phyloP scores from a whole-genome alignment of 106 monocot species.

The Cymbidium sinense region DNA sequence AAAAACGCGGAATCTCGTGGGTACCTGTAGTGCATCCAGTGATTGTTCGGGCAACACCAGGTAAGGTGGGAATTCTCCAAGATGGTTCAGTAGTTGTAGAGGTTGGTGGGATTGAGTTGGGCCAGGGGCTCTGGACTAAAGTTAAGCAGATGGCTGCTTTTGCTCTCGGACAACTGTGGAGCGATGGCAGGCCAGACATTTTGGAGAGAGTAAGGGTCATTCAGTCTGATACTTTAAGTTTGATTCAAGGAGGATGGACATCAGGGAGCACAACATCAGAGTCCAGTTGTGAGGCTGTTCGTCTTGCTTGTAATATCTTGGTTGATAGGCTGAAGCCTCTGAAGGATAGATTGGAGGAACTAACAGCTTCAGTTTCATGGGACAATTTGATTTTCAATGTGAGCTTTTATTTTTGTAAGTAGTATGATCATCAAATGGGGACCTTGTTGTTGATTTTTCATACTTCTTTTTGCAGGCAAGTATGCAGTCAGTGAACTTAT shows the following conservation, averaged over 20 bases:
- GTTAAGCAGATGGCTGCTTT: slow-evolving; percentile 85
- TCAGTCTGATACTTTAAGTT: slow-evolving; percentile 79
- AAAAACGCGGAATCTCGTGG: slow-evolving; percentile 68
- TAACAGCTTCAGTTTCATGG: slow-evolving; percentile 46
- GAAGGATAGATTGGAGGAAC: slow-evolving; percentile 33
- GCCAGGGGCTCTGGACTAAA: slow-evolving; percentile 93
- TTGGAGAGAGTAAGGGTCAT: slow-evolving; percentile 52
- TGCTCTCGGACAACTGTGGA: slow-evolving; percentile 49
- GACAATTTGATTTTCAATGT: slow-evolving; percentile 56
- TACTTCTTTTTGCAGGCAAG: slow-evolving; percentile 43
- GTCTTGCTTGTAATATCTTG: slow-evolving; percentile 55
- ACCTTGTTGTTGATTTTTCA: too few species aligned
- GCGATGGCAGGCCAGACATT: slow-evolving; percentile 33
- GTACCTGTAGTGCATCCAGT: slow-evolving; percentile 48
- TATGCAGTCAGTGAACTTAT: slow-evolving; percentile 48
- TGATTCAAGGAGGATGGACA: slow-evolving; percentile 71
- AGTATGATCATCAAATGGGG: too few species aligned
- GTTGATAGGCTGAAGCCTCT: slow-evolving; percentile 51
- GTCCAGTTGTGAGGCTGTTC: slow-evolving; percentile 73
- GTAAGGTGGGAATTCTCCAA: slow-evolving; percentile 63
- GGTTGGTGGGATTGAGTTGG: slow-evolving; percentile 85
- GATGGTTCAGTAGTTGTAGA: slow-evolving; percentile 82
- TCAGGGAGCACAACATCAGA: slow-evolving; percentile 86
- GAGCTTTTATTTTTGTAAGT: not conserved
- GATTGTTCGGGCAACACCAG: slow-evolving; percentile 37